Evolutionary conservation across 176 grass and related monocot genomes (phyloP).

Genomic region (Triticum dicoccoides): DNA sequence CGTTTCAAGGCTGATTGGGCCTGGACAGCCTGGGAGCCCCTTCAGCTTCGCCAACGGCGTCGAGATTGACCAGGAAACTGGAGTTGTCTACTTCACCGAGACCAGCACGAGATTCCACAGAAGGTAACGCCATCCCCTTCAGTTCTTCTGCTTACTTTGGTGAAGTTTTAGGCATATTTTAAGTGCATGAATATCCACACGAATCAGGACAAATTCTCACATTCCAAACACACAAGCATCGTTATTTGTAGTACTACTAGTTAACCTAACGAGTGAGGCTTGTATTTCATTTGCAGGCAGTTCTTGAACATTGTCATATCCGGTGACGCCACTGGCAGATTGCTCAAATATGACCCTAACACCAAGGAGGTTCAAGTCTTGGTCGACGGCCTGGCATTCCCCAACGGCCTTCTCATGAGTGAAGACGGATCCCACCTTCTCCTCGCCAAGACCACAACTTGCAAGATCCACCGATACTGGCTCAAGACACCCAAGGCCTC

Average conservation of each 20-base stretch:
- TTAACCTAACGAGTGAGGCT: background rate
- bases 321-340: constrained; percentile 45
- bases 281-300: constrained; percentile 35
- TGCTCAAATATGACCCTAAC: constrained; percentile 56
- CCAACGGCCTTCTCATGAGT: constrained; percentile 63
- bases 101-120: constrained; percentile 55
- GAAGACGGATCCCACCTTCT: constrained; percentile 48
- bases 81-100: constrained; percentile 76
- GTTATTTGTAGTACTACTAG: background rate
- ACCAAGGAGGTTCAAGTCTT: constrained; percentile 38
- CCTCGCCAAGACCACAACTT: constrained; percentile 52
- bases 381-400: constrained; percentile 46
- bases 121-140: constrained; percentile 1
- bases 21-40: constrained; percentile 1
- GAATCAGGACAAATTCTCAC: background rate
- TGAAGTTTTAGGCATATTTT: background rate
- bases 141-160: background rate
- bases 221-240: background rate
- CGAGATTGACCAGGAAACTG: constrained; percentile 60
- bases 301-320: constrained; percentile 57
- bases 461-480: constrained; percentile 53
- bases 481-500: constrained; percentile 22
- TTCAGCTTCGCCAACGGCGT: constrained; percentile 65
- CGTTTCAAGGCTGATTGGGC: constrained; percentile 34
- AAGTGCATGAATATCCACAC: background rate